Percentiles rank a stretch among this genome's conserved stretches.
Evolutionary conservation across 2,329 filamentous ascomycete species (phyloP).

Genomic region (Xylaria polymorpha): DNA sequence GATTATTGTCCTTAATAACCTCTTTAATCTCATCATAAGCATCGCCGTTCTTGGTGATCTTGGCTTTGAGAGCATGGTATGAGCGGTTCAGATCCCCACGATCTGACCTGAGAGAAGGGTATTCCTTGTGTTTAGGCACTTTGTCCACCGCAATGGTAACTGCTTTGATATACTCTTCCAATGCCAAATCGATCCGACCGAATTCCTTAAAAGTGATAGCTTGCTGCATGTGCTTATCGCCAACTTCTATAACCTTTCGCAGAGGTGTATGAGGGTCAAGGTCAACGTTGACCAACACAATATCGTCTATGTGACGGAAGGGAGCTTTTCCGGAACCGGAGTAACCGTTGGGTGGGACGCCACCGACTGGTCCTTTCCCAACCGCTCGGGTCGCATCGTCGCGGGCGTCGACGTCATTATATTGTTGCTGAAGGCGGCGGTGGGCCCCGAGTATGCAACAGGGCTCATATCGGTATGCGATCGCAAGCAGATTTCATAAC

Average conservation of each 20-base stretch:
- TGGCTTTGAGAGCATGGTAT: slow-evolving; percentile 63
- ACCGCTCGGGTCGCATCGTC: slow-evolving; percentile 27
- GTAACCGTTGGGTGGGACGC: slow-evolving; percentile 27
- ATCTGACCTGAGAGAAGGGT: slow-evolving; percentile 70
- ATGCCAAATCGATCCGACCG: slow-evolving; percentile 76
- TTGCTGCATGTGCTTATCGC: slow-evolving; percentile 65
- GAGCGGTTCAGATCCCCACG: slow-evolving; percentile 59
- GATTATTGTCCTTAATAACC: slow-evolving; percentile 74
- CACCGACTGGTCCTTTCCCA: slow-evolving; percentile 6
- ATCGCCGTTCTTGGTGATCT: slow-evolving; percentile 60
- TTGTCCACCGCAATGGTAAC: slow-evolving; percentile 81
- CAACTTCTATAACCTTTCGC: slow-evolving; percentile 64
- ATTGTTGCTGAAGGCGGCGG: slow-evolving; percentile 25
- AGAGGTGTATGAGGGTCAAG: slow-evolving; percentile 63
- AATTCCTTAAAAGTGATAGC: slow-evolving; percentile 73
- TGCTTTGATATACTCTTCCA: slow-evolving; percentile 85
- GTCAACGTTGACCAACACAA: slow-evolving; percentile 59
- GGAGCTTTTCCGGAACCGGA: slow-evolving; percentile 49
- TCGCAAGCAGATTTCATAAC: slow-evolving; percentile 29
- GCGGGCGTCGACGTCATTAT: slow-evolving; percentile 39
- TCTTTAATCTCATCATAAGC: slow-evolving; percentile 69
- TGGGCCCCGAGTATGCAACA: slow-evolving; percentile 40
- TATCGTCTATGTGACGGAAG: slow-evolving; percentile 66
- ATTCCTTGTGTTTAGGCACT: slow-evolving; percentile 82
- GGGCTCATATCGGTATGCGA: slow-evolving; percentile 43